These are phyloP conservation scores for Trichothecium sympodiale DNA, from an alignment of 2,329 filamentous ascomycete genomes.

Conservation along the genomic window DNA sequence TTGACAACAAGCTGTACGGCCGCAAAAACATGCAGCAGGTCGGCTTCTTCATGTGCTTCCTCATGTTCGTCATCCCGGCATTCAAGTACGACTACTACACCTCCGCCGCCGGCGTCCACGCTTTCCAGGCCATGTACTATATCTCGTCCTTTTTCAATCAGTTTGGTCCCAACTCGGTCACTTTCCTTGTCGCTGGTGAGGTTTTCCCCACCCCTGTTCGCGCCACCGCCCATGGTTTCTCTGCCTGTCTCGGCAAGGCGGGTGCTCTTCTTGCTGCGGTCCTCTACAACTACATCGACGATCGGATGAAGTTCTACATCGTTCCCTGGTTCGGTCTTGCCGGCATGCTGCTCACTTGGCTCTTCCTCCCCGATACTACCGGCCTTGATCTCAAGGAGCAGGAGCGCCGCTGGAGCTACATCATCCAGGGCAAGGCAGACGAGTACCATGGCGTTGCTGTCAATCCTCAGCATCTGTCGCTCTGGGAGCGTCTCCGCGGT, in stretches of 20 bases:
- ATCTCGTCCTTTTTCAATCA: conserved; percentile 98
- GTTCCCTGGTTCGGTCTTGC: conserved; percentile 92
- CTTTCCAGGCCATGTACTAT: conserved; percentile 99
- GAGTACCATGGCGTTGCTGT: conserved; percentile 93
- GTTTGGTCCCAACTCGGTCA: conserved; percentile 92
- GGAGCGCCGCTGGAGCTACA: conserved; percentile 84
- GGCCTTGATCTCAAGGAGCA: conserved; percentile 95
- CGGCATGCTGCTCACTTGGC: conserved; percentile 69
- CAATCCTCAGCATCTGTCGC: conserved; percentile 75
- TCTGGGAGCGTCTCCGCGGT: conserved; percentile 77
- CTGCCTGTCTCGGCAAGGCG: conserved; percentile 80
- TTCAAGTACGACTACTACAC: conserved; percentile 85
- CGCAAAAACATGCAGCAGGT: conserved; percentile 94
- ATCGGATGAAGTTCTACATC: conserved; percentile 75
- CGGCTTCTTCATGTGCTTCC: conserved; percentile 85
- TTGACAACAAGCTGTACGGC: conserved; percentile 94
- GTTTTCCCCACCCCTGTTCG: conserved; percentile 93
- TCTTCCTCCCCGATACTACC: conserved; percentile 94
- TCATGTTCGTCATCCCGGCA: conserved; percentile 85
- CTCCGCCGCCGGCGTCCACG: conserved; percentile 55
- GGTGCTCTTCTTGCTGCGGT: conserved; percentile 81
- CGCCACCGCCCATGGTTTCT: conserved; percentile 87
- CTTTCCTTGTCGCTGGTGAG: conserved; percentile 91
- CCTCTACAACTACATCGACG: conserved; percentile 89
- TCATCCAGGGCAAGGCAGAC: conserved; percentile 61